Conservation (phyloP, 768 basidiomycete genomes). For the Suillus subalutaceus region DNA sequence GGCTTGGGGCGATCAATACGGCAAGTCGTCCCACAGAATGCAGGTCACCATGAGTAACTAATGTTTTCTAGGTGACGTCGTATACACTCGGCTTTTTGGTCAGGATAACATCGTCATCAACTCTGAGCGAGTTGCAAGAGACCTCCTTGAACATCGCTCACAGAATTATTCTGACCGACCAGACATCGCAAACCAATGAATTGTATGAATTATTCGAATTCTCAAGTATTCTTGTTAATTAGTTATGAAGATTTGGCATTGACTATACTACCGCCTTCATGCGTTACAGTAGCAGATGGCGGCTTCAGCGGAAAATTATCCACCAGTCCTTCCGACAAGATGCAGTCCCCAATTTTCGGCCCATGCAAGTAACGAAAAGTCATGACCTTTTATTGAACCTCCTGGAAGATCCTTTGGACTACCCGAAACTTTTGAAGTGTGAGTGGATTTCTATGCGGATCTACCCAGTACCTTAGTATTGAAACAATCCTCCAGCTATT, state of each 20-base stretch:
- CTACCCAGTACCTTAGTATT: neutral
- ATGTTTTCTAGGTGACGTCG: slow-evolving; percentile 7
- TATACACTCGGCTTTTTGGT: slow-evolving; percentile 11
- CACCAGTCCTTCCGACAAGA: slow-evolving; percentile 18
- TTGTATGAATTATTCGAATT: slow-evolving; percentile 9
- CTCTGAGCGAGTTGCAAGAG: slow-evolving; percentile 16
- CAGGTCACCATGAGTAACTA: neutral
- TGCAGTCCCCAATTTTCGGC: slow-evolving; percentile 6
- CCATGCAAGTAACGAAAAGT: slow-evolving; percentile 5
- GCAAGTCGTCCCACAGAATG: neutral
- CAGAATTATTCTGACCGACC: slow-evolving; percentile 16
- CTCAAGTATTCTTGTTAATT: neutral
- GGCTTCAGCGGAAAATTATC: slow-evolving; percentile 19
- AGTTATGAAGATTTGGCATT: slow-evolving; percentile 6
- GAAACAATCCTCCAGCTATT: slow-evolving; percentile 4
- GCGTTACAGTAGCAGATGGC: slow-evolving; percentile 20
- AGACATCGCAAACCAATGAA: slow-evolving; percentile 7
- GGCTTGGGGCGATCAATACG: neutral
- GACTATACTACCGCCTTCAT: slow-evolving; percentile 15
- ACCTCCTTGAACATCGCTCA: slow-evolving; percentile 17
- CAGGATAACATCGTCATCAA: slow-evolving; percentile 18
- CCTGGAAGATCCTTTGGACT: slow-evolving; percentile 6
- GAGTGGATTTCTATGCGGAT: neutral
- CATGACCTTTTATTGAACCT: slow-evolving; percentile 5
- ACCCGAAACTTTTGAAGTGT: slow-evolving; percentile 7